phyloP scores from a whole-genome alignment of 129 eudicot genomes.

The Artemisia tridentata region DNA sequence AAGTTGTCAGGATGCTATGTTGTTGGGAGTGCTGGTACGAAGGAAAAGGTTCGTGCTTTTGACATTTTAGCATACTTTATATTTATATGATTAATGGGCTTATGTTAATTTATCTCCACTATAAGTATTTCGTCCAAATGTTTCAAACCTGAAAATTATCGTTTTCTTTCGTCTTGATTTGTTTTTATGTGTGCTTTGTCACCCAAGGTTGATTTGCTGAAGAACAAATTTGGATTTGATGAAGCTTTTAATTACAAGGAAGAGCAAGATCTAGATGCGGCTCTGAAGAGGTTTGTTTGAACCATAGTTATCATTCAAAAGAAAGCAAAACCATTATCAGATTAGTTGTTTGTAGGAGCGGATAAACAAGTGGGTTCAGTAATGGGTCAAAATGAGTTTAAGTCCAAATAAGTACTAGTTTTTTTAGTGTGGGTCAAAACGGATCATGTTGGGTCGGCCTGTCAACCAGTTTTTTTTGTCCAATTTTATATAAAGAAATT shows the following conservation, averaged over 20 bases:
- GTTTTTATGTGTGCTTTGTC: background rate
- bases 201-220: constrained; percentile 39
- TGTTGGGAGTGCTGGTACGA: constrained; percentile 49
- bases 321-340: too few relatives aligned
- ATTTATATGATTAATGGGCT: background rate
- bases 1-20: constrained; percentile 39
- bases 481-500: too few relatives aligned
- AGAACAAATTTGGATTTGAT: constrained; percentile 41
- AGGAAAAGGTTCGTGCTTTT: constrained; percentile 33
- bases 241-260: constrained; percentile 50
- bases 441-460: too few relatives aligned
- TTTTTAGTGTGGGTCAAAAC: too few relatives aligned
- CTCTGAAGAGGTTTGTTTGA: constrained; percentile 31
- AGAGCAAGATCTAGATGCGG: constrained; percentile 33
- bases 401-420: too few relatives aligned
- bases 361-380: too few relatives aligned
- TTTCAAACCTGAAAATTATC: background rate
- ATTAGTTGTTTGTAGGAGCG: too few relatives aligned
- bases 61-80: background rate
- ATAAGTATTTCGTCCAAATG: too few relatives aligned
- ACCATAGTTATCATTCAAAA: background rate
- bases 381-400: too few relatives aligned
- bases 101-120: background rate
- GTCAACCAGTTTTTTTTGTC: too few relatives aligned
- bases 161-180: too few relatives aligned